These are phyloP conservation scores for Imleria badia DNA, from an alignment of 768 basidiomycete species.

Conservation along the genomic window DNA sequence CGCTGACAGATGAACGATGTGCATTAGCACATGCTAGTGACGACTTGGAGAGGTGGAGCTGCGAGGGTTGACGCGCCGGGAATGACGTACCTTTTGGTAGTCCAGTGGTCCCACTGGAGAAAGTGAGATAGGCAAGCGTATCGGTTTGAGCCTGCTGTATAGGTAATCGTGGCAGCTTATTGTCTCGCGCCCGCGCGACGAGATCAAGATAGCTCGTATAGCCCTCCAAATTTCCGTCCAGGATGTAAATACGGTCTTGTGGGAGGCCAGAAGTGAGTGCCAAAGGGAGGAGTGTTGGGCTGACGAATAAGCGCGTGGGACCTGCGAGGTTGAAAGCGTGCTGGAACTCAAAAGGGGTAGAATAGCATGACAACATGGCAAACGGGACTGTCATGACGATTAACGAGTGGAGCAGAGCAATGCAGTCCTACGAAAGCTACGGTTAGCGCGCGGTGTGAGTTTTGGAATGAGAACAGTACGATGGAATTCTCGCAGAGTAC, in stretches of 20 bases:
- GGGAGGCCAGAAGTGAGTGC: slow-evolving; percentile 40
- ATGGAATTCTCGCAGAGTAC: slow-evolving; percentile 69
- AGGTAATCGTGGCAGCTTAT: slow-evolving; percentile 39
- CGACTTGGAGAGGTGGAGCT: not conserved
- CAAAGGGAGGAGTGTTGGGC: slow-evolving; percentile 41
- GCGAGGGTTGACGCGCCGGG: no score
- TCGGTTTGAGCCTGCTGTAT: slow-evolving; percentile 47
- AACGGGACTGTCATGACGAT: slow-evolving; percentile 52
- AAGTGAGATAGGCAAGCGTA: slow-evolving; percentile 67
- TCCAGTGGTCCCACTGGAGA: slow-evolving; percentile 79
- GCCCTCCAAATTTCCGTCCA: slow-evolving; percentile 44
- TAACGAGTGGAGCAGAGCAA: slow-evolving; percentile 48
- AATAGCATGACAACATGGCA: slow-evolving; percentile 50
- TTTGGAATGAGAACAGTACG: slow-evolving; percentile 34
- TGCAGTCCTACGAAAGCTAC: slow-evolving; percentile 49
- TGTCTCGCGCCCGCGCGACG: slow-evolving; percentile 38
- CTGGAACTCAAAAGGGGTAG: slow-evolving; percentile 56
- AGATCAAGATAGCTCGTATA: slow-evolving; percentile 45
- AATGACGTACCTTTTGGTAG: slow-evolving; percentile 60
- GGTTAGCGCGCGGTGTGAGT: not conserved
- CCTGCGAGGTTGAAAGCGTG: slow-evolving; percentile 48
- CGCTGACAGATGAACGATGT: slow-evolving; percentile 35
- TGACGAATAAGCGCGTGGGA: slow-evolving; percentile 54
- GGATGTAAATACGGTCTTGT: slow-evolving; percentile 46
- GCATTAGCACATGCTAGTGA: not conserved